These are phyloP conservation scores for Strobilomyces confusus DNA, from an alignment of 768 basidiomycete species.

Conservation along the genomic window DNA sequence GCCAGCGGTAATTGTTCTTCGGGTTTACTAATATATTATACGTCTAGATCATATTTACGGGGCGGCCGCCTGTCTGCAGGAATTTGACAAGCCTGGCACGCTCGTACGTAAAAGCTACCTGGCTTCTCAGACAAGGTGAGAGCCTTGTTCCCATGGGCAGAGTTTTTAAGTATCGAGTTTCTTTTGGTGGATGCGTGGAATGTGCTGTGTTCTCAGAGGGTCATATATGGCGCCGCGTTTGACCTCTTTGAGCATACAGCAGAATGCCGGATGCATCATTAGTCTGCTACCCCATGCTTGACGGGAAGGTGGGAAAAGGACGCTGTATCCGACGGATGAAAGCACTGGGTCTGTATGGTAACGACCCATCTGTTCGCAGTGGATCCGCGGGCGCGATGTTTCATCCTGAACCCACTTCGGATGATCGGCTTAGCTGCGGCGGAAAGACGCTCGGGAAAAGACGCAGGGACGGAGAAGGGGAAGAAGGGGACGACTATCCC, in stretches of 20 bases:
- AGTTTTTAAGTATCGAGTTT: conserved; percentile 22
- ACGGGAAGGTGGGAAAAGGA: conserved; percentile 16
- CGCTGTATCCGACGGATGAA: conserved; percentile 9
- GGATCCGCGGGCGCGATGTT: conserved; percentile 28
- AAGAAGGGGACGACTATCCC: conserved; percentile 10
- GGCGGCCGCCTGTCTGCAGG: conserved; percentile 17
- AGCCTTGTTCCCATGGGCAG: conserved; percentile 8
- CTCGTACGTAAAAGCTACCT: conserved; percentile 24
- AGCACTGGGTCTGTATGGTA: conserved; percentile 16
- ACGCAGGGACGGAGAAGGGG: conserved; percentile 15
- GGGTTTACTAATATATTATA: conserved; percentile 28
- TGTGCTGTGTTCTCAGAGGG: background rate
- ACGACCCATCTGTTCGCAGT: conserved; percentile 9
- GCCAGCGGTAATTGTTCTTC: conserved; percentile 27
- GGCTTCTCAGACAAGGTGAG: conserved; percentile 26
- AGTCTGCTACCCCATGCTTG: conserved; percentile 6
- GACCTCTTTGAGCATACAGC: background rate
- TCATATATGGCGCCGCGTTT: conserved; percentile 1
- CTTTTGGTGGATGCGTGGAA: background rate
- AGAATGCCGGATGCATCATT: conserved; percentile 3
- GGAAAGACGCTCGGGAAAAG: conserved; percentile 17
- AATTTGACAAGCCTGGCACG: conserved; percentile 15
- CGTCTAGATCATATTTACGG: conserved; percentile 22
- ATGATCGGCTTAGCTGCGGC: conserved; percentile 26
- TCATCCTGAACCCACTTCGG: conserved; percentile 9